phyloP scores from a whole-genome alignment of 2,329 filamentous ascomycete genomes.

The Trichoderma asperellum region DNA sequence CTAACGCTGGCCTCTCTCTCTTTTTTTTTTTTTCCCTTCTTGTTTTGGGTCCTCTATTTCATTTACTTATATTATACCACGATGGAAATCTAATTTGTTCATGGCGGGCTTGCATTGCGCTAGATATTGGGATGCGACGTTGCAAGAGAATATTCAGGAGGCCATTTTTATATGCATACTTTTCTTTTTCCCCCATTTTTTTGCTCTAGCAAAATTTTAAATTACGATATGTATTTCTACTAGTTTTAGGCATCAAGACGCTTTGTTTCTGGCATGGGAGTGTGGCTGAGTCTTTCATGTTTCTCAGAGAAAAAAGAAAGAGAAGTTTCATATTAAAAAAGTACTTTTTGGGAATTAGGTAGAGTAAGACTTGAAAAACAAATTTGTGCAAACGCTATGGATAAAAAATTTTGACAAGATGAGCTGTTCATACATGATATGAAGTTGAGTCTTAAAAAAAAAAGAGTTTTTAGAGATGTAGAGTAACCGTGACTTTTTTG shows the following conservation, averaged over 20 bases:
- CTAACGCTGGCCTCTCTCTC: neutral
- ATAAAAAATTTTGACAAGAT: neutral
- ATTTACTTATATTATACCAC: conserved; percentile 18
- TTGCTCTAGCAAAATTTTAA: conserved; percentile 5
- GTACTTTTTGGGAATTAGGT: conserved; percentile 1
- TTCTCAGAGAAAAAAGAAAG: neutral
- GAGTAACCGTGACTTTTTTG: neutral
- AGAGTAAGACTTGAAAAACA: neutral
- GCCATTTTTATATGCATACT: neutral
- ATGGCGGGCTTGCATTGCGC: conserved; percentile 14
- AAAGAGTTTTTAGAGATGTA: neutral
- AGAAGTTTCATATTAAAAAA: neutral
- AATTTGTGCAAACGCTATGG: conserved; percentile 1
- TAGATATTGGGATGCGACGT: conserved; percentile 13
- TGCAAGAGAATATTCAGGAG: conserved; percentile 6
- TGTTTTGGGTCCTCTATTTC: neutral
- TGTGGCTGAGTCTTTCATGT: neutral
- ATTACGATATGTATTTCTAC: conserved; percentile 18
- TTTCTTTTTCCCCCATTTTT: neutral
- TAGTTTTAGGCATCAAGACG: conserved; percentile 3
- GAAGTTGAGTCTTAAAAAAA: neutral
- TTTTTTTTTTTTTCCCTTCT: neutral
- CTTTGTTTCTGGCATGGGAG: neutral
- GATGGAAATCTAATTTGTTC: conserved; percentile 23
- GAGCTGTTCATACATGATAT: conserved; percentile 7